A percentile compares a stretch with the other conserved stretches of the same genome.
phyloP scores from a whole-genome alignment of 768 basidiomycete species.

The Boletus fagicola region DNA sequence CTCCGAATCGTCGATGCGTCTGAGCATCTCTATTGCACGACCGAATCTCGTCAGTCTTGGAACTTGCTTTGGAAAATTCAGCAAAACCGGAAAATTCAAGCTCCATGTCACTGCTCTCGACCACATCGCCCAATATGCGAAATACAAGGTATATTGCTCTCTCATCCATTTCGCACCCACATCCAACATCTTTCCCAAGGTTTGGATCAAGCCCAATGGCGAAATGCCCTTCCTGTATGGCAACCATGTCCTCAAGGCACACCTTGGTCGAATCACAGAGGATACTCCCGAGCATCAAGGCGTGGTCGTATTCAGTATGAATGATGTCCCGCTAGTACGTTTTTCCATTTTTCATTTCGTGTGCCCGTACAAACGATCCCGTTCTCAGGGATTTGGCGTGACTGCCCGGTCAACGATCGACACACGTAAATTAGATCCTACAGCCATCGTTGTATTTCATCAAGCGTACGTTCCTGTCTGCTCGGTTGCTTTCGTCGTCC shows the following conservation, averaged over 20 bases:
- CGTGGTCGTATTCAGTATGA: slow-evolving; percentile 96
- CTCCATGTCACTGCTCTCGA: slow-evolving; percentile 93
- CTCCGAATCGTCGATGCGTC: slow-evolving; percentile 90
- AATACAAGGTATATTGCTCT: slow-evolving; percentile 75
- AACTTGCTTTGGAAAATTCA: slow-evolving; percentile 97
- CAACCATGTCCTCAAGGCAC: slow-evolving; percentile 97
- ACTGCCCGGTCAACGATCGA: slow-evolving; percentile 95
- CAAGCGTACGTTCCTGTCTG: slow-evolving; percentile 64
- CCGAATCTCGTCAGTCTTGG: slow-evolving; percentile 91
- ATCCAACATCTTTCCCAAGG: slow-evolving; percentile 41
- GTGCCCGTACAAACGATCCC: slow-evolving; percentile 6
- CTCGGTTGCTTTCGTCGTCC: neutral
- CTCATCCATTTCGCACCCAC: neutral
- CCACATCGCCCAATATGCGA: slow-evolving; percentile 92
- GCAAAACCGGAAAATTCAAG: slow-evolving; percentile 96
- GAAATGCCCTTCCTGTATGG: slow-evolving; percentile 99
- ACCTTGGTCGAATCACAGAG: slow-evolving; percentile 97
- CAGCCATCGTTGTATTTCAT: slow-evolving; percentile 96
- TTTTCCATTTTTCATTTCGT: neutral
- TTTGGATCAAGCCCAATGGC: slow-evolving; percentile 99
- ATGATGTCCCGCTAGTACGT: slow-evolving; percentile 83
- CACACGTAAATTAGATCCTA: slow-evolving; percentile 95
- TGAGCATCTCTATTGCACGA: slow-evolving; percentile 88
- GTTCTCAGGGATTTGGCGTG: slow-evolving; percentile 87
- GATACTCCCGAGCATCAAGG: slow-evolving; percentile 99